A percentile compares a stretch with the other conserved stretches of the same genome.
These are phyloP conservation scores for Kodamaea kaohsiungensis DNA, from an alignment of 805 yeast genomes.

Conservation along the genomic window DNA sequence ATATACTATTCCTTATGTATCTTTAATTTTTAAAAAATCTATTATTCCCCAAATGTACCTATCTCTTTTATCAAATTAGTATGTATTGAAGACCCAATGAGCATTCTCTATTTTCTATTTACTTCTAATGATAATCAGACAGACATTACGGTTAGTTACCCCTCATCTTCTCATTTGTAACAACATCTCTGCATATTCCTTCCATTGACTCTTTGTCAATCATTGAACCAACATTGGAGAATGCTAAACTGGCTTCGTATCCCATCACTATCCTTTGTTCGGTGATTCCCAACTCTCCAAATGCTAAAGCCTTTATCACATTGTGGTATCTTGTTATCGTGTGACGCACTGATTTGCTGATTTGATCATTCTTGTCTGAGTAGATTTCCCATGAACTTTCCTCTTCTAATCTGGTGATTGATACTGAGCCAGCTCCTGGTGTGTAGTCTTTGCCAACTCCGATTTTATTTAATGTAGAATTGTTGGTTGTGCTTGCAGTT, in stretches of 20 bases:
- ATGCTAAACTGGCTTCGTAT: conserved; percentile 87
- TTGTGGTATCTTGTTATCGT: conserved; percentile 85
- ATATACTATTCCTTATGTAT: neutral
- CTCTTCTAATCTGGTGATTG: conserved; percentile 85
- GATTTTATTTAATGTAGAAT: conserved; percentile 29
- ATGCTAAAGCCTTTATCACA: conserved; percentile 79
- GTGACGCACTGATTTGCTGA: conserved; percentile 59
- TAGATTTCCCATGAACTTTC: conserved; percentile 95
- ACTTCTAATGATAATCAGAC: neutral
- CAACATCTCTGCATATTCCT: conserved; percentile 68
- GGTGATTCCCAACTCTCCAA: conserved; percentile 82
- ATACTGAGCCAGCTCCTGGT: conserved; percentile 60
- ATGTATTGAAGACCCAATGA: too few species aligned
- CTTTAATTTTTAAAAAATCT: neutral
- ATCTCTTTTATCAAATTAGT: too few species aligned
- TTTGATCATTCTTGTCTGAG: conserved; percentile 82
- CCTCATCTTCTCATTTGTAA: conserved; percentile 73
- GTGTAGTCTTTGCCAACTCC: conserved; percentile 48
- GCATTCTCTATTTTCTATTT: neutral
- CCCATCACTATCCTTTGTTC: conserved; percentile 77
- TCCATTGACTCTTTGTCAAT: conserved; percentile 69
- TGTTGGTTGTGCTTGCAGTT: conserved; percentile 19
- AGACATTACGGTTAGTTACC: conserved; percentile 34
- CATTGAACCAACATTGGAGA: conserved; percentile 46
- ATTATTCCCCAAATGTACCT: too few species aligned